Percentiles rank a stretch among this genome's conserved stretches.
Evolutionary conservation across 176 grass and related monocot species (phyloP).

Genomic region (Pontederia paniculata): DNA sequence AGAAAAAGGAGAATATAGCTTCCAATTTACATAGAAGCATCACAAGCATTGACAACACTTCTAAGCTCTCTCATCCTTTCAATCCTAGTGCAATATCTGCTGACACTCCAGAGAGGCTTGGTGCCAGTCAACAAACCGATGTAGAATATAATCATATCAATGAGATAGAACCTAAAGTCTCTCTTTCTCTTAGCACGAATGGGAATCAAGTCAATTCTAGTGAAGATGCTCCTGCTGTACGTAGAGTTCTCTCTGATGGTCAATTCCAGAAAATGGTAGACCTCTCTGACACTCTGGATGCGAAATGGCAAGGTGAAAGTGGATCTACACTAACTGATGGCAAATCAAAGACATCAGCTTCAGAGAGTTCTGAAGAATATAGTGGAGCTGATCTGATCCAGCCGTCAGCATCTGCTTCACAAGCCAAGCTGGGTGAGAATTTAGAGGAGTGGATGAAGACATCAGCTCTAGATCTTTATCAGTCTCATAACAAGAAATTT

Average conservation of each 20-base stretch:
- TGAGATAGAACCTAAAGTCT: slow-evolving; percentile 22
- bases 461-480: slow-evolving; percentile 52
- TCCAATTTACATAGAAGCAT: slow-evolving; percentile 29
- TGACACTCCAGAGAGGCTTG: slow-evolving; percentile 17
- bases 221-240: slow-evolving; percentile 35
- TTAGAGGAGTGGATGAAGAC: slow-evolving; percentile 61
- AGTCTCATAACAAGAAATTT: slow-evolving; percentile 60
- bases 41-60: slow-evolving; percentile 23
- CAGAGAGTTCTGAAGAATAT: slow-evolving; percentile 27
- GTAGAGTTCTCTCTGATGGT: slow-evolving; percentile 59
- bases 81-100: slow-evolving; percentile 8
- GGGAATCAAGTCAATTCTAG: slow-evolving; percentile 27
- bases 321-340: slow-evolving; percentile 31
- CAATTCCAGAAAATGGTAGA: slow-evolving; percentile 52
- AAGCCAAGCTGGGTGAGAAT: slow-evolving; percentile 38
- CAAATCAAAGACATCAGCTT: slow-evolving; percentile 24
- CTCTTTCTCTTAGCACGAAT: slow-evolving; percentile 26
- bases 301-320: slow-evolving; percentile 84
- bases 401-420: slow-evolving; percentile 25
- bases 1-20: slow-evolving; percentile 26
- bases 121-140: slow-evolving; percentile 14
- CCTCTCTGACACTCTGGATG: slow-evolving; percentile 69
- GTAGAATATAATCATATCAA: slow-evolving; percentile 16
- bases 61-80: slow-evolving; percentile 19
- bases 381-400: slow-evolving; percentile 25